Percentiles rank a stretch among this genome's conserved stretches.
phyloP scores from a whole-genome alignment of 257 asterid genomes.

The Plantago elongata region DNA sequence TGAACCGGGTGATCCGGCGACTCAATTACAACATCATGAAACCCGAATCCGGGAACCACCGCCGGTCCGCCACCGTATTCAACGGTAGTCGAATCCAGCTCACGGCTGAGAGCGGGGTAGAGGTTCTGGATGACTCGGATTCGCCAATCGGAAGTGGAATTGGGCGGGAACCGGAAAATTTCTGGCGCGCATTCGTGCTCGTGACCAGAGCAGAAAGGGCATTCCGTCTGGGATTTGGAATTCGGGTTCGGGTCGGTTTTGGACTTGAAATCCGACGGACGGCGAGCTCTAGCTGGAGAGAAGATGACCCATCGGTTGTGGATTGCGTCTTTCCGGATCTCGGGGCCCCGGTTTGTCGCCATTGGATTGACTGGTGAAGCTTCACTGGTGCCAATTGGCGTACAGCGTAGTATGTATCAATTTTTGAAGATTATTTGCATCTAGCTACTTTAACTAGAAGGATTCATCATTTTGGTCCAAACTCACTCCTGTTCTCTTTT shows the following conservation, averaged over 20 bases:
- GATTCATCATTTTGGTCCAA: no score
- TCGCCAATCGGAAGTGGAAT: slow-evolving; percentile 60
- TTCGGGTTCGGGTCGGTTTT: slow-evolving; percentile 37
- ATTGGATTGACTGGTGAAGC: slow-evolving; percentile 12
- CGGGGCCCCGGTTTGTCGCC: slow-evolving; percentile 53
- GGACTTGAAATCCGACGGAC: slow-evolving; percentile 90
- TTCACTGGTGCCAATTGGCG: no score
- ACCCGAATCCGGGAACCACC: slow-evolving; percentile 64
- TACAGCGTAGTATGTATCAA: no score
- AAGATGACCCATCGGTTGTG: slow-evolving; percentile 82
- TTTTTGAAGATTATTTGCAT: no score
- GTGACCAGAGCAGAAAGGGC: slow-evolving; percentile 85
- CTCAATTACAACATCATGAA: slow-evolving; percentile 94
- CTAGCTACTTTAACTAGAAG: no score
- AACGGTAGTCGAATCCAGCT: slow-evolving; percentile 21
- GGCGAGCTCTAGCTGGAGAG: slow-evolving; percentile 87
- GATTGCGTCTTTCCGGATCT: slow-evolving; percentile 70
- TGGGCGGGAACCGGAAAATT: slow-evolving; percentile 67
- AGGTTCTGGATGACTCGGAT: slow-evolving; percentile 82
- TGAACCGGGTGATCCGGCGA: slow-evolving; percentile 73
- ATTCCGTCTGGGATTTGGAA: slow-evolving; percentile 30
- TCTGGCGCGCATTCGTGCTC: slow-evolving; percentile 98
- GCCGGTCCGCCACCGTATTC: slow-evolving; percentile 30
- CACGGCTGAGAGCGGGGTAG: slow-evolving; percentile 83
- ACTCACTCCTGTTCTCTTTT: no score